Evolutionary conservation across 2,329 filamentous ascomycete genomes (phyloP), one percentile per base, ranked within the genome.

Genomic region (Daldinia sp.): DNA sequence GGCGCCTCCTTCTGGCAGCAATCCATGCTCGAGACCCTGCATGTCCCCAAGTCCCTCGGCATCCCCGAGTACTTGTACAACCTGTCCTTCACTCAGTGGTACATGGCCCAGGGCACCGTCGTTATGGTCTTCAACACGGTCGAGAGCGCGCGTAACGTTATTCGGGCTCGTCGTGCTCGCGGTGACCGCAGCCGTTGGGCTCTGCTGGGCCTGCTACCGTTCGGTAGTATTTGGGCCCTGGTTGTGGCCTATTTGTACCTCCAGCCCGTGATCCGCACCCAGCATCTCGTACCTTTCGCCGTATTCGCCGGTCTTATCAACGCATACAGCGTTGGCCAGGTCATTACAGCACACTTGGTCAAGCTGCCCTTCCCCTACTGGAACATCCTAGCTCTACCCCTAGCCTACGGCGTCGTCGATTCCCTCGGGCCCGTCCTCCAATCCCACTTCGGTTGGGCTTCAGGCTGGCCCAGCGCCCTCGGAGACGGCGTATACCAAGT

Each of bases 1-100:
- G 93, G 94, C 56, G 94, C 89, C 41, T 93, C 91, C 77, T 96
- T 97, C 81, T 99, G 95, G 95, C 89, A 95, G 74, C 90, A 91
- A 73, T 87, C 92, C 27, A 88, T 94, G 87, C 80, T 97, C 25
- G 78, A 82, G 32, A 89, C 87, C 9, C 63, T 96, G 13, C 90
- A 91, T 23, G 77, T 97, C n/a, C 83, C 89, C 1, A 81, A 87
- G 60, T 78, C 81, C 32, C 77, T 80, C 17, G 84, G 87, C 70
- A 84, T 97, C 32, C 93, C 94, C 0, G 78, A 85, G n/a, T 69
- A 79, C 29, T 56, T 96, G 56, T 96, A 95, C 79, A 81, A 92
- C 53, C 82, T 96, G 71, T 89, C 90, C 63, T 98, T 96, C 80
- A 95, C 91, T 58, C 89, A 96, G 71, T 96, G 92, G 90, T 97